These are phyloP conservation scores for Lablab purpureus DNA, from an alignment of 306 rosid species.

Conservation along the genomic window DNA sequence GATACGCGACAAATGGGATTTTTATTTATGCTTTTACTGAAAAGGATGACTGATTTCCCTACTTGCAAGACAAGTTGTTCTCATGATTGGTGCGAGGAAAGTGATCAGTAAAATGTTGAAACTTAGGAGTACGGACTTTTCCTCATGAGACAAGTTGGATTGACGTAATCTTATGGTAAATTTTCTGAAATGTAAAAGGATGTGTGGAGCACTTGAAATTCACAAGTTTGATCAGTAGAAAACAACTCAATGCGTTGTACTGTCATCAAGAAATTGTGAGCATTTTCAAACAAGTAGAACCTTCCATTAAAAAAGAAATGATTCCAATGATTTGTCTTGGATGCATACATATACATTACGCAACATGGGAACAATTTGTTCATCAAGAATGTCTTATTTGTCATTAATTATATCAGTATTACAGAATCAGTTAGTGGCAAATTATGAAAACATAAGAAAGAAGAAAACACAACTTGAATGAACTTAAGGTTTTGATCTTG, in stretches of 20 bases:
- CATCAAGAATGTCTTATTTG: conserved; percentile 17
- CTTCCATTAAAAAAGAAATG: conserved; percentile 6
- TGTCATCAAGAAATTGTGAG: conserved; percentile 1
- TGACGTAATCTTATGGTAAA: not conserved
- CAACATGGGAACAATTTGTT: not conserved
- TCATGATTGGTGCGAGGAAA: not conserved
- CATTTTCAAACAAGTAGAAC: conserved; percentile 1
- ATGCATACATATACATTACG: not conserved
- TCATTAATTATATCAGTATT: conserved; percentile 26
- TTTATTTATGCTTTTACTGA: not conserved
- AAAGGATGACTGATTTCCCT: conserved; percentile 27
- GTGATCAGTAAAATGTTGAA: not conserved
- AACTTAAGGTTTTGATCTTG: not conserved
- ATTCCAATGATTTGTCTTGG: conserved; percentile 27
- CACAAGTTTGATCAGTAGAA: not conserved
- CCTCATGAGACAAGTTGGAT: not conserved
- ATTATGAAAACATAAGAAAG: not conserved
- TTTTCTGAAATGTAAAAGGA: conserved; percentile 18
- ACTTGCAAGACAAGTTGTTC: conserved; percentile 31
- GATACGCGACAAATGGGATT: conserved; percentile 33
- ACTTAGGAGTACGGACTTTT: not conserved
- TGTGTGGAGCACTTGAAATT: not conserved
- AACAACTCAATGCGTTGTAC: not conserved
- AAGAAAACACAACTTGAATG: not conserved
- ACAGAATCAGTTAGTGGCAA: conserved; percentile 7